Base-by-base conservation (phyloP, 345 rosid species). In the Tarenaya hassleriana region DNA sequence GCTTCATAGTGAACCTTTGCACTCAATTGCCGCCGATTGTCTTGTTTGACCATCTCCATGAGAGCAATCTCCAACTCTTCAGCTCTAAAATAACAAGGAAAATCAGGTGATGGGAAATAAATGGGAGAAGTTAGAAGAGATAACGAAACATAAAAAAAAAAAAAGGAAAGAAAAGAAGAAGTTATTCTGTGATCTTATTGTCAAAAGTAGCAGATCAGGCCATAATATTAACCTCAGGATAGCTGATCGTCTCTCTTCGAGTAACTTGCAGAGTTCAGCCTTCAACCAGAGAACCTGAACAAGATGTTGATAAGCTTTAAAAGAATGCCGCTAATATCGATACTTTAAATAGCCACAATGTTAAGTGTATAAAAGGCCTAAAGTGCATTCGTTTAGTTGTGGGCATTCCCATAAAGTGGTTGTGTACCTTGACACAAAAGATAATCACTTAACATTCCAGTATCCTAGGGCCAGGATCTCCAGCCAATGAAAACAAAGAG, bases 1-100 rank as follows among this genome's bases (percentile, higher is more conserved):
- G 29, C 24, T 41, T 35, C 58, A 46, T 38, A 42, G 31, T 62
- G 35, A 68, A 94, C 99, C 95, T 56, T 77, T 21, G 99, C 99
- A 65, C 97, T 86, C 77, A 94, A 73, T 71, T 94, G 82, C 47
- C 97, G 79, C 35, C 97, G 77, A 56, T 94, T 94, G 52, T 94
- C 99, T 70, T 81, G 95, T 76, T 94, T 88, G 66, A 88, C 99
- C 77, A 94, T 94, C 77, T 94, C 99, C 99, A 94, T 86, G 71
- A 94, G 73, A 61, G 97, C 99, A 10, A 96, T 88, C 81, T 94
- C 99, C 75, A 94, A 75, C 76, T 94, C 99, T 72, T 94, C 99
- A 60, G 97, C 90, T 74, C 99, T 94, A 66, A 51, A 55, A 50
- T 62, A 56, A 21, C 52, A 72, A 16, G 40, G 34, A 56, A 58